phyloP scores from a whole-genome alignment of 768 basidiomycete species.

The Panaeolus cyanescens region DNA sequence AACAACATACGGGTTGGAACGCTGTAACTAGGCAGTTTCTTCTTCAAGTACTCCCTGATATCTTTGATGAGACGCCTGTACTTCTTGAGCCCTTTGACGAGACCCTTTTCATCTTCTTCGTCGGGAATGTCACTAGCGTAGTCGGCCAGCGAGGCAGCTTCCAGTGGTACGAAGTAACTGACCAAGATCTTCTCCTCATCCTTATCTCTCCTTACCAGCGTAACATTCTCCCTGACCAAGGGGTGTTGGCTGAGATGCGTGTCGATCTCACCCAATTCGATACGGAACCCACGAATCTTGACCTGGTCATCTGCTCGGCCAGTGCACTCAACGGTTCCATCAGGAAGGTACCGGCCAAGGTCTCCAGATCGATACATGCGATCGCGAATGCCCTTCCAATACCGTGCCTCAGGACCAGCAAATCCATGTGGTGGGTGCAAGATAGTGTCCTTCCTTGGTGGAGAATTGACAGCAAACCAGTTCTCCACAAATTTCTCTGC shows the following conservation, averaged over 20 bases:
- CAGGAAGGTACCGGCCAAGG: conserved; percentile 89
- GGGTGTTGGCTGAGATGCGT: conserved; percentile 93
- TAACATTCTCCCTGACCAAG: conserved; percentile 96
- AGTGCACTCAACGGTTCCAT: conserved; percentile 94
- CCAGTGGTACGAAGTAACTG: conserved; percentile 93
- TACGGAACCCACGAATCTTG: conserved; percentile 98
- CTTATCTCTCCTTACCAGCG: conserved; percentile 94
- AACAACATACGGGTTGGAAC: conserved; percentile 78
- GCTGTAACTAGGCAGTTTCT: conserved; percentile 93
- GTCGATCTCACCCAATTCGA: conserved; percentile 98
- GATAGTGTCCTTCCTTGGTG: conserved; percentile 71
- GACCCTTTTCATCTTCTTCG: conserved; percentile 57
- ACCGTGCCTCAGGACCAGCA: conserved; percentile 70
- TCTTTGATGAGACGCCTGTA: conserved; percentile 91
- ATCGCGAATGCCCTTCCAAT: conserved; percentile 96
- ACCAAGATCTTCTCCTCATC: conserved; percentile 99
- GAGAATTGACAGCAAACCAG: conserved; percentile 71
- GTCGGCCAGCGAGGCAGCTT: conserved; percentile 63
- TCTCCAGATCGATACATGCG: conserved; percentile 98
- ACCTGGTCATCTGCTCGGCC: conserved; percentile 98
- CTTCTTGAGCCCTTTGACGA: conserved; percentile 76
- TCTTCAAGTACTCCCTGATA: conserved; percentile 93
- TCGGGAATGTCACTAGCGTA: conserved; percentile 70
- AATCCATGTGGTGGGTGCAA: conserved; percentile 54
- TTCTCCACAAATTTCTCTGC: conserved; percentile 92